Evolutionary conservation across 164 flowering plant genomes (phyloP), one percentile per base, ranked within the genome.

Genomic region (Tetracentron sinense): DNA sequence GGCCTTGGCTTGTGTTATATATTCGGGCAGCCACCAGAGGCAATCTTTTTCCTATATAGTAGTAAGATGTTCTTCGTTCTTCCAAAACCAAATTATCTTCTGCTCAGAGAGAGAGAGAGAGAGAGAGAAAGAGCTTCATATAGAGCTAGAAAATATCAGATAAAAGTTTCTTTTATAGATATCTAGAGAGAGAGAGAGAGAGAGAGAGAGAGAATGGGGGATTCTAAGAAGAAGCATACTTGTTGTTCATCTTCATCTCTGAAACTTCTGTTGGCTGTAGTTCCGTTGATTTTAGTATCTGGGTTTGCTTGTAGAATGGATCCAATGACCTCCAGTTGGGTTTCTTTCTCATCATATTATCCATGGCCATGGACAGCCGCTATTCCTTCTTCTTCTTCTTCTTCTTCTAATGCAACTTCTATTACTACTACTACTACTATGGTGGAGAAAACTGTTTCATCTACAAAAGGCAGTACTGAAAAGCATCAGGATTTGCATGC

Each of bases 221-320:
- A 7, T 6, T 33, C 4, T 20, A n/a, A 4, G 3, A 42, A 54
- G 19, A 17, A 14, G 0, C 47, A 11, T 23, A 33, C 63, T 23
- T 74, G 74, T 63, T 58, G 59, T 20, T 30, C 35, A 14, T 52
- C 62, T 25, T 61, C 71, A 11, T 68, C 73, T 20, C 56, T 75
- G 38, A 75, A 72, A 63, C 61, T 79, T 8, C 6, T 80, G 44
- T 42, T 72, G 62, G 68, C 75, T 42, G 56, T 80, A 63, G 59
- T 75, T 49, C 79, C 81, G 3, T 68, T 84, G 59, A 21, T 75
- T 42, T 21, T 77, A 48, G 62, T 75, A 6, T 50, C 71, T 35
- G 75, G 69, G 23, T 48, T 64, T 50, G 66, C 71, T 42, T 75
- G 68, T 49, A 42, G 69, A 7, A 14, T 72, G 55, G 65, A 79